Base-by-base conservation (phyloP, 1,139 yeast species). In the Meyerozyma athensensis region DNA sequence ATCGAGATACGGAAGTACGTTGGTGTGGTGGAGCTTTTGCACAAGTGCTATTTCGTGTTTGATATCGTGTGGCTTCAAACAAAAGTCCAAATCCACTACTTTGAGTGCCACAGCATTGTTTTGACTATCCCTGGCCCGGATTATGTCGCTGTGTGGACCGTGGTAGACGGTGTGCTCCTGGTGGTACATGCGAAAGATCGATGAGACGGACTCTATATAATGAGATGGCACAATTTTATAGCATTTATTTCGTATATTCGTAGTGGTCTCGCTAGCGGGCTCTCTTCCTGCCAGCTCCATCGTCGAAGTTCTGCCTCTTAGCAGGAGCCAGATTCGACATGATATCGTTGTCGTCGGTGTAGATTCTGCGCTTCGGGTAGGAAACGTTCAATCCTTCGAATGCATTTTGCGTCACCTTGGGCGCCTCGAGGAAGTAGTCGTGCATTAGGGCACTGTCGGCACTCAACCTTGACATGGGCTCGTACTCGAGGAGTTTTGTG, bases 261-360 rank as follows among this genome's bases (percentile, higher is more conserved):
- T 12, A 20, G 21, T 28, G 7, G 26, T 20, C 18, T 26, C 34
- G 23, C 38, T 30, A 19, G 21, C 31, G 5, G 24, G 23, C 14
- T 18, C 32, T 8, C 32, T 28, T 28, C 7, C 32, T 16, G n/a
- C n/a, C 20, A 4, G 20, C 20, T n/a, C 20, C 32, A 18, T 28
- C 32, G 3, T 28, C 32, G 13, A 28, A 28, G 21, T 28, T 28
- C 32, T 9, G 32, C 10, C 32, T 3, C 6, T 28, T 28, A n/a
- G 33, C 34, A 12, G 33, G 36, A 24, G 18, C 14, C 34, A 17
- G 32, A 16, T 45, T 47, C n/a, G 70, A 59, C 5, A 62, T 53
- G 36, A 83, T 82, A 55, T 82, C 89, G 48, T 75, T 78, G 53
- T 83, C 92, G 49, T 81, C 87, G n/a, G 85, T 78, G 49, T 81